These are phyloP conservation scores for Coriaria nepalensis DNA, from an alignment of 306 rosid species.

Conservation along the genomic window DNA sequence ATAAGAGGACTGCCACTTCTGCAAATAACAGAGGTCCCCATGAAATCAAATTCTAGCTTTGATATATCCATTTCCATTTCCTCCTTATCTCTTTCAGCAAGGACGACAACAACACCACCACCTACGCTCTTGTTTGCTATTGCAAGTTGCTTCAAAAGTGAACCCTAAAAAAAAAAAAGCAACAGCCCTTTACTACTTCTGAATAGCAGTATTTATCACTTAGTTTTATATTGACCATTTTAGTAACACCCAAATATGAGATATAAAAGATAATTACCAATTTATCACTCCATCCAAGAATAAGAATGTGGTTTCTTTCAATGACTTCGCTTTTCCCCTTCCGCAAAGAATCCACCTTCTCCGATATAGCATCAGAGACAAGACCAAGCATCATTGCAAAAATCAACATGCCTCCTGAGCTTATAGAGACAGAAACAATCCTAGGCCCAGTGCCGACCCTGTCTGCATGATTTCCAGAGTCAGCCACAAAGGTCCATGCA, in stretches of 20 bases:
- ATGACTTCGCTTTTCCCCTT: constrained; percentile 98
- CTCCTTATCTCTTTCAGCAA: constrained; percentile 97
- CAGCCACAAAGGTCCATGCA: constrained; percentile 95
- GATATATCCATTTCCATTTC: constrained; percentile 95
- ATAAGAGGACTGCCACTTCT: constrained; percentile 99
- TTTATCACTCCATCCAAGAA: constrained; percentile 99
- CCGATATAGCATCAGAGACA: constrained; percentile 92
- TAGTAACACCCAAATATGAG: neutral
- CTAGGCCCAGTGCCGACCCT: constrained; percentile 89
- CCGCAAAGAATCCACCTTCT: constrained; percentile 90
- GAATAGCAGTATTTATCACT: too few species aligned
- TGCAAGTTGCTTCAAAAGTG: constrained; percentile 92
- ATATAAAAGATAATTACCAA: constrained; percentile 40
- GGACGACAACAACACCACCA: constrained; percentile 90
- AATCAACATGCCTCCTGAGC: constrained; percentile 95
- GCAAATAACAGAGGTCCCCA: constrained; percentile 95
- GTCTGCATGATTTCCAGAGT: constrained; percentile 95
- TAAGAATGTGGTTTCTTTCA: constrained; percentile 84
- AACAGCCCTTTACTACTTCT: too few species aligned
- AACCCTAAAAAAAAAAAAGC: constrained; percentile 48
- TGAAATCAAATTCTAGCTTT: constrained; percentile 89
- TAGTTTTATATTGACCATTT: neutral
- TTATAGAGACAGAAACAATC: constrained; percentile 91
- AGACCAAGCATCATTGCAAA: constrained; percentile 99
- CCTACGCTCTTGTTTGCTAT: constrained; percentile 92